Percentiles rank a stretch among this genome's conserved stretches.
Conservation (phyloP, 306 rosid genomes). For the Heteromeles arbutifolia region DNA sequence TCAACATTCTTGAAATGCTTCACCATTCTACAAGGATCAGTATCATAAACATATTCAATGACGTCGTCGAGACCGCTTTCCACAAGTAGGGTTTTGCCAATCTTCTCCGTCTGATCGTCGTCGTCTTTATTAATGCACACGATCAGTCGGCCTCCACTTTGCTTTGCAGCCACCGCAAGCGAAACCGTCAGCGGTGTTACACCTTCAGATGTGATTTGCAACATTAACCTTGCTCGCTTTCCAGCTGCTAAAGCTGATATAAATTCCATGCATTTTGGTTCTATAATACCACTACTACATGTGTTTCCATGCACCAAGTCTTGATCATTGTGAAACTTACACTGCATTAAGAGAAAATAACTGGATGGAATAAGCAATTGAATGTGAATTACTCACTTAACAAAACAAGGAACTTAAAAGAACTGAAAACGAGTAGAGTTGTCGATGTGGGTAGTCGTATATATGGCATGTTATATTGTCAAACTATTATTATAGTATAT, state of each 20-base stretch:
- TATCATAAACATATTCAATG: conserved; percentile 1
- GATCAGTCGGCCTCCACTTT: conserved; percentile 19
- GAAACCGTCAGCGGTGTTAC: conserved; percentile 16
- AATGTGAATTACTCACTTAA: not conserved
- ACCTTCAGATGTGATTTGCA: conserved; percentile 9
- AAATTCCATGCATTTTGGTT: conserved; percentile 17
- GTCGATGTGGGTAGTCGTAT: no score
- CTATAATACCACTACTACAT: not conserved
- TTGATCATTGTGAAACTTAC: not conserved
- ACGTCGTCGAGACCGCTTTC: conserved; percentile 4
- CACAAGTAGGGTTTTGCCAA: not conserved
- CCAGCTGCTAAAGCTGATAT: conserved; percentile 26
- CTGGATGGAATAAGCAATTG: not conserved
- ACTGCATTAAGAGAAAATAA: not conserved
- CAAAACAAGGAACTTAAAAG: no score
- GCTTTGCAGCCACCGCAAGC: conserved; percentile 21
- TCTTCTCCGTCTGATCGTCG: not conserved
- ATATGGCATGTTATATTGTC: no score
- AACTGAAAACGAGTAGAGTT: no score
- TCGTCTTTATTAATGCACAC: not conserved
- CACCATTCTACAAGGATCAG: conserved; percentile 13
- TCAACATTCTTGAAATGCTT: conserved; percentile 1
- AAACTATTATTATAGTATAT: not conserved
- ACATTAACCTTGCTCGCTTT: conserved; percentile 10
- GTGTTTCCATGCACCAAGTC: not conserved